phyloP scores from a whole-genome alignment of 2,329 filamentous ascomycete genomes.

The Beauveria sp. region DNA sequence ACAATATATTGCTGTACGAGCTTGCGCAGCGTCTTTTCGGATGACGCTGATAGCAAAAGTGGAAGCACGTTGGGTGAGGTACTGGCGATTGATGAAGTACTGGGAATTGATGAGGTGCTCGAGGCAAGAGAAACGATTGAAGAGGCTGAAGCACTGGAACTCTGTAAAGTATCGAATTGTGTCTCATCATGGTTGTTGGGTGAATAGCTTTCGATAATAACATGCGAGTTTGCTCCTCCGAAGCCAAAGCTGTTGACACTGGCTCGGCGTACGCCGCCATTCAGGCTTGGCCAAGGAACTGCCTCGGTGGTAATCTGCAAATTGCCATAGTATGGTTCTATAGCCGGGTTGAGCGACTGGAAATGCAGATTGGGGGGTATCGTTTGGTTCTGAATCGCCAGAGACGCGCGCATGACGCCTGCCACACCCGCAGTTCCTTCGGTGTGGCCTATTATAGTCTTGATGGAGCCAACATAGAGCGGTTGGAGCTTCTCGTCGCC shows the following conservation, averaged over 20 bases:
- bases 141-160: neutral
- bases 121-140: neutral
- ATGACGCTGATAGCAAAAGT: constrained; percentile 15
- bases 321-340: constrained; percentile 16
- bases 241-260: constrained; percentile 22
- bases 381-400: constrained; percentile 13
- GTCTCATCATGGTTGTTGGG: neutral
- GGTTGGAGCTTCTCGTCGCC: neutral
- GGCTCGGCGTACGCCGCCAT: constrained; percentile 2
- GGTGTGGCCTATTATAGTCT: constrained; percentile 22
- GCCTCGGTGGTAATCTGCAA: constrained; percentile 12
- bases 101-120: neutral
- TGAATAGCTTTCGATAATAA: constrained; percentile 15
- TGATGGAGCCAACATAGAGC: constrained; percentile 19
- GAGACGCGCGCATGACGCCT: constrained; percentile 19
- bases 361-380: constrained; percentile 20
- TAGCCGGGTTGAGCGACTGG: constrained; percentile 15
- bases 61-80: constrained; percentile 11
- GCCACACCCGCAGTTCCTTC: constrained; percentile 22
- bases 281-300: constrained; percentile 14
- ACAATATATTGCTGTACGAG: neutral
- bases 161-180: neutral
- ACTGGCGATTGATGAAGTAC: neutral
- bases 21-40: constrained; percentile 9
- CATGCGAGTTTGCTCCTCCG: constrained; percentile 21